phyloP scores from a whole-genome alignment of 1,139 yeast genomes.

The Hemisphaericaspora xylanilytica region DNA sequence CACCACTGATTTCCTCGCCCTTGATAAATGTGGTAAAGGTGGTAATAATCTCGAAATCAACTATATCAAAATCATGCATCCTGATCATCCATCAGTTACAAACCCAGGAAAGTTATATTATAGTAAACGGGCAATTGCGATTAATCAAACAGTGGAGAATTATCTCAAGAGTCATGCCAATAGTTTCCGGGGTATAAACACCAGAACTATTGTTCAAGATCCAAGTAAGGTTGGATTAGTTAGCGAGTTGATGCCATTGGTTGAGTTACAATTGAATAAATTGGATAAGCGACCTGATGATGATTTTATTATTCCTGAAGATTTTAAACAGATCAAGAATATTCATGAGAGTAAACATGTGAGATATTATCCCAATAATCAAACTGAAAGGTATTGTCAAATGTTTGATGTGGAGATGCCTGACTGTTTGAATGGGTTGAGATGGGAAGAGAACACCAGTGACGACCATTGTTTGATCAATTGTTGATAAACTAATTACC shows the following conservation, averaged over 20 bases:
- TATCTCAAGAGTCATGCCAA: conserved; percentile 15
- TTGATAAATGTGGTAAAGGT: conserved; percentile 77
- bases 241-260: conserved; percentile 21
- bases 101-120: conserved; percentile 24
- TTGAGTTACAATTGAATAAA: conserved; percentile 21
- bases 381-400: conserved; percentile 32
- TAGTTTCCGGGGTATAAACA: conserved; percentile 13
- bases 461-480: no score
- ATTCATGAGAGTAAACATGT: conserved; percentile 14
- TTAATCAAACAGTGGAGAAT: conserved; percentile 44
- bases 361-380: conserved; percentile 37
- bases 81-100: conserved; percentile 21
- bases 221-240: conserved; percentile 10
- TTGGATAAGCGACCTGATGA: conserved; percentile 15
- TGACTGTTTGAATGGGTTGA: neutral
- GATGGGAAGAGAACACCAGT: neutral
- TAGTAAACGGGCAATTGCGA: conserved; percentile 48
- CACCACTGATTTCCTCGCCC: conserved; percentile 66
- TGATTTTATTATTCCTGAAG: conserved; percentile 21
- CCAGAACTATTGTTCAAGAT: conserved; percentile 8
- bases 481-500: no score
- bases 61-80: conserved; percentile 25
- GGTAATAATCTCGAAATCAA: conserved; percentile 51
- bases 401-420: conserved; percentile 19
- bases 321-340: conserved; percentile 34